Evolutionary conservation across 2,329 filamentous ascomycete genomes (phyloP), one percentile per base, ranked within the genome.

Genomic region (Mycocentrospora acerina): DNA sequence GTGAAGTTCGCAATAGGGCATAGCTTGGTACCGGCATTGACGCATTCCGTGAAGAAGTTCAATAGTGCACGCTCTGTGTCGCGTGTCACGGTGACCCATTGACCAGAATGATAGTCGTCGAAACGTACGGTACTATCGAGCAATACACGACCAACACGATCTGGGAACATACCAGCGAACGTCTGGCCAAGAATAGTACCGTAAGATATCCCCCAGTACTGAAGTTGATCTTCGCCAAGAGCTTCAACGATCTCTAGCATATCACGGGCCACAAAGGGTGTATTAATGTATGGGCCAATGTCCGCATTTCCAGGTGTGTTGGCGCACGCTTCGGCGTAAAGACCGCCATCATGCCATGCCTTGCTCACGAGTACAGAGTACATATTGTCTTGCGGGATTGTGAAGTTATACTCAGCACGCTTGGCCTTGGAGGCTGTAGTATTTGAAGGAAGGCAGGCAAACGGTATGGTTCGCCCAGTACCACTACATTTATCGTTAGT

Each of bases 101-200:
- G 35, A 2, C 46, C 46, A 2, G 32, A 24, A 15, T 32, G 27
- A 24, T 53, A 51, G 25, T 49, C 51, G 13, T 44, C 42, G n/a
- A 39, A 38, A 10, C 36, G 35, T 2, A 48, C 36, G 3, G 40
- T 29, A 24, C 43, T 46, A 16, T 73, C 71, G 10, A 74, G 55
- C 7, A 73, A 42, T 38, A 71, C 57, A 22, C 68, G 57, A 14
- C 57, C 52, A 11, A 53, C 34, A 7, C 46, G 46, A 30, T 53
- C 44, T 2, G 46, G 49, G 25, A 64, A 73, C 51, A 76, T 65
- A 10, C 68, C 60, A 1, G 72, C 70, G 41, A 75, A 71, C 0
- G 71, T 76, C 4, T 67, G 57, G 4, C 73, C 72, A 2, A 76
- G 54, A 0, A 71, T 42, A 1, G 70, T 73, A 5, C 73, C 71